A percentile compares a stretch with the other conserved stretches of the same genome.
These are phyloP conservation scores for Karstenula rhodostoma DNA, from an alignment of 2,329 filamentous ascomycete genomes.

Conservation along the genomic window DNA sequence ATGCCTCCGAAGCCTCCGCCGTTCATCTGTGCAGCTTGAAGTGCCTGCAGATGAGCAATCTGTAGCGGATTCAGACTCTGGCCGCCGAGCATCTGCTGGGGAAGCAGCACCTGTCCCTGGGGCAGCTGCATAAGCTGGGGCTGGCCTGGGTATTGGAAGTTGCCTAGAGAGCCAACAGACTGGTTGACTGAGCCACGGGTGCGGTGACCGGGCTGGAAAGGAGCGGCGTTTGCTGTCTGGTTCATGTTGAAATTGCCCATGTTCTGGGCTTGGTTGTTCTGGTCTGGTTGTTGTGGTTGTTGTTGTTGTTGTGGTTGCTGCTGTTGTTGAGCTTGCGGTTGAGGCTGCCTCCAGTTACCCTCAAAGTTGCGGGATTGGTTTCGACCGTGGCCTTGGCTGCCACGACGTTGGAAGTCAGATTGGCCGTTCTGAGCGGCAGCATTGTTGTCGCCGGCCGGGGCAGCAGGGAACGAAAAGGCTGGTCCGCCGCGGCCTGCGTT, in stretches of 20 bases:
- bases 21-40: conserved; percentile 87
- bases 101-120: conserved; percentile 82
- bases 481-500: conserved; percentile 70
- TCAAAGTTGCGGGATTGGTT: conserved; percentile 94
- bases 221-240: conserved; percentile 72
- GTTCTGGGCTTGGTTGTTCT: conserved; percentile 55
- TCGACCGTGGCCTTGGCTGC: conserved; percentile 80
- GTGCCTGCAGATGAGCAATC: conserved; percentile 86
- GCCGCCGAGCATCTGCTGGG: conserved; percentile 82
- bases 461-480: conserved; percentile 73
- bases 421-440: conserved; percentile 51
- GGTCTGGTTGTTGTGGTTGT: conserved; percentile 59
- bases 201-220: conserved; percentile 93
- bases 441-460: conserved; percentile 56
- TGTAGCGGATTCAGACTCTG: conserved; percentile 90
- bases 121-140: conserved; percentile 87
- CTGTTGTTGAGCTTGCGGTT: conserved; percentile 52
- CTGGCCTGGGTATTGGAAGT: conserved; percentile 89
- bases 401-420: conserved; percentile 76
- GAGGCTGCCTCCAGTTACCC: conserved; percentile 94
- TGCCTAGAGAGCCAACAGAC: conserved; percentile 82
- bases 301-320: conserved; percentile 69
- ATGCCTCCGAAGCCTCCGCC: conserved; percentile 74
- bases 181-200: conserved; percentile 82
- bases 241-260: conserved; percentile 73